phyloP scores from a whole-genome alignment of 371 early-diverging fungal genomes.

The Mucor indicus region DNA sequence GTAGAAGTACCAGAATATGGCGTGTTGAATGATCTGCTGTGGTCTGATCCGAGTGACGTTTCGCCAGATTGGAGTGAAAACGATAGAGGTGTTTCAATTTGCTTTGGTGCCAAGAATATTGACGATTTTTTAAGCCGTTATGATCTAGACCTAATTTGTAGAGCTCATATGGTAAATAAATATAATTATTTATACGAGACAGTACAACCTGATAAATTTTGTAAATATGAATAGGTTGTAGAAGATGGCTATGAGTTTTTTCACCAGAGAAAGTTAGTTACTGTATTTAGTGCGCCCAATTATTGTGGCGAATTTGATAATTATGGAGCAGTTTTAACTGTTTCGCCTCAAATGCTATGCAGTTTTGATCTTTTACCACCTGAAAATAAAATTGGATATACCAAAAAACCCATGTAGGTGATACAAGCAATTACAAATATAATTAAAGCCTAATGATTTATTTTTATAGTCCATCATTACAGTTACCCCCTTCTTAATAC shows the following conservation, averaged over 20 bases:
- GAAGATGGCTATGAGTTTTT: constrained; percentile 99
- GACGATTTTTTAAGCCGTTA: constrained; percentile 80
- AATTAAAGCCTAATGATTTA: background rate
- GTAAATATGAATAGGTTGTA: constrained; percentile 67
- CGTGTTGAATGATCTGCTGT: constrained; percentile 78
- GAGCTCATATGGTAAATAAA: constrained; percentile 83
- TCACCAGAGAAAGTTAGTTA: constrained; percentile 90
- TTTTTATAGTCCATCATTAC: constrained; percentile 3
- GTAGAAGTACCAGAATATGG: constrained; percentile 96
- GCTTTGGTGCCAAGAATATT: constrained; percentile 89
- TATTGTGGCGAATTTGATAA: constrained; percentile 99
- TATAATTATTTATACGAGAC: background rate
- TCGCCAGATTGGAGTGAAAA: constrained; percentile 92
- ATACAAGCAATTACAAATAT: background rate
- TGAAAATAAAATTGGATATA: constrained; percentile 9
- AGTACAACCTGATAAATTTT: no score
- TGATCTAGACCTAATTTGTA: constrained; percentile 91
- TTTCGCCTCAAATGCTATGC: constrained; percentile 86
- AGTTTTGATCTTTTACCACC: constrained; percentile 61
- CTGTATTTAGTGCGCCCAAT: constrained; percentile 97
- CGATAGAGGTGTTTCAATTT: constrained; percentile 94
- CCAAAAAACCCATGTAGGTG: no score
- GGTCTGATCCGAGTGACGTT: constrained; percentile 83
- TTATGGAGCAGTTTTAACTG: constrained; percentile 90
- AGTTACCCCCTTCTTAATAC: constrained; percentile 7